These are phyloP conservation scores for Ziziphus jujuba DNA, from an alignment of 306 rosid genomes.

Conservation along the genomic window DNA sequence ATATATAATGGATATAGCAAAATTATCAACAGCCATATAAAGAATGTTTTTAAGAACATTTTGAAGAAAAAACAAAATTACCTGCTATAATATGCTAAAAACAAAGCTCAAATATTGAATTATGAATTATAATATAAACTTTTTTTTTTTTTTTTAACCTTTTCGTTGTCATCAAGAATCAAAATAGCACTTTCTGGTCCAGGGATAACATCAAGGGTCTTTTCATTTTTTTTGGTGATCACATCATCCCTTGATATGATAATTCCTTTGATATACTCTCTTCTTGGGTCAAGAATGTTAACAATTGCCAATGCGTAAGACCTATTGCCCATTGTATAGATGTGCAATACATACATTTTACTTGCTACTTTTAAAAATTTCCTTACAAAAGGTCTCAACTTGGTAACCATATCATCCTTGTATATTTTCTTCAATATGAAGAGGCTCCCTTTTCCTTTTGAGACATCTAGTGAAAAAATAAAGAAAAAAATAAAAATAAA, in stretches of 20 bases:
- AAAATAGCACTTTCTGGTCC: conserved; percentile 86
- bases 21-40: too few species aligned
- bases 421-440: conserved; percentile 51
- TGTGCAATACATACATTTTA: conserved; percentile 74
- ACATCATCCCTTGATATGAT: conserved; percentile 92
- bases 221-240: conserved; percentile 75
- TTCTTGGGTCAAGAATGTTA: conserved; percentile 73
- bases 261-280: conserved; percentile 60
- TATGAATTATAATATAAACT: neutral
- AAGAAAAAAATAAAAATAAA: neutral
- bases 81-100: too few species aligned
- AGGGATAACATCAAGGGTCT: conserved; percentile 80
- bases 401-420: conserved; percentile 76
- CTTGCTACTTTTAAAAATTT: conserved; percentile 74
- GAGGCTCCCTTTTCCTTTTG: conserved; percentile 55
- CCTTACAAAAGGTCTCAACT: conserved; percentile 81
- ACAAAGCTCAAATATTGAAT: too few species aligned
- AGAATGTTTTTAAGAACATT: too few species aligned
- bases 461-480: conserved; percentile 36
- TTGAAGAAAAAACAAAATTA: too few species aligned
- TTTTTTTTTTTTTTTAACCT: conserved; percentile 41
- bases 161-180: conserved; percentile 87
- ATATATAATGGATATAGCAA: conserved; percentile 5
- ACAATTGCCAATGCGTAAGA: conserved; percentile 85
- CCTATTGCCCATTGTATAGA: conserved; percentile 92